Evolutionary conservation across 768 basidiomycete species (phyloP).

Genomic region (Auricularia auricula-judae): DNA sequence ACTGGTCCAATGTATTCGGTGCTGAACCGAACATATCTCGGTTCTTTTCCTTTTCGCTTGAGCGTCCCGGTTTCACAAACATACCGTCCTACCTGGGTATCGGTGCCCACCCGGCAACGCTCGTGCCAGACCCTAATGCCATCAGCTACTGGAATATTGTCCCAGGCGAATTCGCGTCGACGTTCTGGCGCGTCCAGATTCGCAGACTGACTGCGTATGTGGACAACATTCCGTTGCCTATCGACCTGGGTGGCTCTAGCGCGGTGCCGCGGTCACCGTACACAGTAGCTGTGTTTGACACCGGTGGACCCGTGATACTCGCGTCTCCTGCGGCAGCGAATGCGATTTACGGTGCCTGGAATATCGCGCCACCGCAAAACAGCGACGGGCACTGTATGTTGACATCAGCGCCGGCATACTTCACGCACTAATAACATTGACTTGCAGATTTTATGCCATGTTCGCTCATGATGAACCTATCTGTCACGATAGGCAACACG

Average conservation of each 20-base stretch:
- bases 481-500: slow-evolving; percentile 46
- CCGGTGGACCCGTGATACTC: slow-evolving; percentile 54
- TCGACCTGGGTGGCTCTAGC: slow-evolving; percentile 31
- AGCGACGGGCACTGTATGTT: slow-evolving; percentile 54
- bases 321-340: slow-evolving; percentile 52
- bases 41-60: slow-evolving; percentile 58
- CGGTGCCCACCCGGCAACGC: slow-evolving; percentile 45
- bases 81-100: slow-evolving; percentile 57
- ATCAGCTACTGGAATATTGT: slow-evolving; percentile 42
- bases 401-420: background rate
- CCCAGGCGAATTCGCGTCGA: slow-evolving; percentile 24
- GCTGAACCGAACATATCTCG: slow-evolving; percentile 44
- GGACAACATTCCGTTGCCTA: slow-evolving; percentile 26
- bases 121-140: slow-evolving; percentile 42
- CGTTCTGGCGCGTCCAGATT: slow-evolving; percentile 55
- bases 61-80: slow-evolving; percentile 49
- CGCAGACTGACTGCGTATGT: slow-evolving; percentile 51
- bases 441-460: slow-evolving; percentile 64
- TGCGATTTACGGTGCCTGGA: slow-evolving; percentile 67
- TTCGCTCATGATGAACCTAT: slow-evolving; percentile 57
- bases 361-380: slow-evolving; percentile 35
- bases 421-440: background rate
- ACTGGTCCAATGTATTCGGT: slow-evolving; percentile 62
- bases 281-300: background rate
- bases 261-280: slow-evolving; percentile 9